These are phyloP conservation scores for Xylaria longipes DNA, from an alignment of 495 filamentous ascomycete species.

Conservation along the genomic window DNA sequence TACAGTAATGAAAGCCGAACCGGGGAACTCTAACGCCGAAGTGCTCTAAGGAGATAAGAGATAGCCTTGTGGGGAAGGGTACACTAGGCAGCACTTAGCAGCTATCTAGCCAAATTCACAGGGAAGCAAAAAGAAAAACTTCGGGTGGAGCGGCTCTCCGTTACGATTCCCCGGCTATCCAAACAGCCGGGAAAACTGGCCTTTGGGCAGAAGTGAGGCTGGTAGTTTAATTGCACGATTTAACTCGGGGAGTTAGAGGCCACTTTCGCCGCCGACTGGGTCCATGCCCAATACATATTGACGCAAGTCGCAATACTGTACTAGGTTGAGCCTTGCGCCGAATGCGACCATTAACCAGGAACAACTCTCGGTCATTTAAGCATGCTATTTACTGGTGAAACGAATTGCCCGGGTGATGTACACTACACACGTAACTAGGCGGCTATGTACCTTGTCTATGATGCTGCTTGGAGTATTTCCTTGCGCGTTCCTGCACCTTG, in stretches of 20 bases:
- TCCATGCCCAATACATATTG: background rate
- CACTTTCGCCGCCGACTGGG: background rate
- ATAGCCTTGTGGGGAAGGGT: slow-evolving; percentile 13
- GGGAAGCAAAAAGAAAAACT: slow-evolving; percentile 10
- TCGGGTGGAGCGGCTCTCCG: background rate
- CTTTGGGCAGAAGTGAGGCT: background rate
- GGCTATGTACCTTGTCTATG: background rate
- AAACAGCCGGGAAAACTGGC: background rate
- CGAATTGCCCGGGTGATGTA: background rate
- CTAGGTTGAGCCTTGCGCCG: background rate
- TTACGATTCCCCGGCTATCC: slow-evolving; percentile 1
- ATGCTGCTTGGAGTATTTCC: background rate
- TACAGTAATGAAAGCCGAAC: background rate
- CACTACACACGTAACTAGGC: background rate
- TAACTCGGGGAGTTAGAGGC: background rate
- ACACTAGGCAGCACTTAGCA: background rate
- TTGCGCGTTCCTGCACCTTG: slow-evolving; percentile 2
- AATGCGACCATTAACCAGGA: background rate
- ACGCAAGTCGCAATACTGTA: background rate
- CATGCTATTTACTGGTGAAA: background rate
- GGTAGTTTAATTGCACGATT: background rate
- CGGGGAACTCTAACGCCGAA: slow-evolving; percentile 7
- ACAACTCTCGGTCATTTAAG: background rate
- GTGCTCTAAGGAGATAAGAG: slow-evolving; percentile 3
- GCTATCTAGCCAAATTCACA: slow-evolving; percentile 4